Evolutionary conservation across 1,284 basidiomycete genomes (phyloP), one percentile per base, ranked within the genome.

Genomic region (Ustilago hordei): DNA sequence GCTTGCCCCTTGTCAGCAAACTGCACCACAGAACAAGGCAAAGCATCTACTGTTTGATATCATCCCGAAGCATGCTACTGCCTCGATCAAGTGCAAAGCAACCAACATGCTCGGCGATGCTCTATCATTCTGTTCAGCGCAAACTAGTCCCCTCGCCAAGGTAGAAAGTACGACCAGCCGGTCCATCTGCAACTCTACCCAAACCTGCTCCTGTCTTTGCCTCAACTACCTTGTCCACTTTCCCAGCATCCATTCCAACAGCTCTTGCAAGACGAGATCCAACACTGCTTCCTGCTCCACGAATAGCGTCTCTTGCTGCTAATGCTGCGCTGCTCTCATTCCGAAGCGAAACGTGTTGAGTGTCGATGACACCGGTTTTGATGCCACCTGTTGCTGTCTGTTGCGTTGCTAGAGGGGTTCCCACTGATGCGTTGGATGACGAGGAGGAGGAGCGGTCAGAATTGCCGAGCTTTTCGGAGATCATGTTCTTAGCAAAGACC

Each of bases 131-230:
- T 11, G n/a, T 17, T 45, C 53, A 79, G 35, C 77, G 70, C 36
- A 79, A 36, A 38, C 77, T 79, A 9, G 77, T 77, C 2, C 77
- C 77, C 12, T 79, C 59, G 5, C 77, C 77, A 19, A 77, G 60
- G 35, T 79, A 79, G 57, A 69, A 76, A 3, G 74, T 79, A 12
- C 55, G 57, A 5, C 64, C 70, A n/a, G 64, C 68, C n/a, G 38
- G 56, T 19, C 68, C 69, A 32, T 78, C 64, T 7, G 64, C 48
- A 2, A 69, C 68, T 36, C 69, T 70, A 7, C 75, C 75, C 12
- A 78, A 55, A 1, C 75, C 75, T 9, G 70, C 67, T 0, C 68
- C 71, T 4, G 68, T 65, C 60, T 78, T 78, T 23, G 19, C 71
- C 55, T 78, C 75, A 2, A 75, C 71, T 0, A 60, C 60, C 57